Evolutionary conservation across 1,284 basidiomycete genomes (phyloP).

Genomic region (Ustilago hordei): DNA sequence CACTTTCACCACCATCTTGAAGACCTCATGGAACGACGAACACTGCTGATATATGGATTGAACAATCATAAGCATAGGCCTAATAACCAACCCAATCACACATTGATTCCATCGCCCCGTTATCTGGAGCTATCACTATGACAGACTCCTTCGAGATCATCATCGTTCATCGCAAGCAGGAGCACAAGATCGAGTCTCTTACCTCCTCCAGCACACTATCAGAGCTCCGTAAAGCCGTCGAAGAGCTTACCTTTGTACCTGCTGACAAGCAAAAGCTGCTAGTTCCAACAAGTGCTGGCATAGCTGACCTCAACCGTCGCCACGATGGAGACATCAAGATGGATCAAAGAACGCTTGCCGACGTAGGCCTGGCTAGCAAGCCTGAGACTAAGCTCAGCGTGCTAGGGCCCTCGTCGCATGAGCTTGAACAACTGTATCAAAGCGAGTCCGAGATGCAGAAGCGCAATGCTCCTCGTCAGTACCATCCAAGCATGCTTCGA

Average conservation of each 20-base stretch:
- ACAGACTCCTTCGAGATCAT: conserved; percentile 23
- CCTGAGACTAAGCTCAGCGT: conserved; percentile 37
- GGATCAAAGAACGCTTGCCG: conserved; percentile 24
- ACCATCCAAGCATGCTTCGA: conserved; percentile 61
- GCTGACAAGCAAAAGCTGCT: conserved; percentile 56
- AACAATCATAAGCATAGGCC: not conserved
- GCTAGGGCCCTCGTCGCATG: conserved; percentile 46
- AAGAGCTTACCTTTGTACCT: conserved; percentile 41
- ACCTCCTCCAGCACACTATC: conserved; percentile 16
- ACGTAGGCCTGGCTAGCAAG: conserved; percentile 25
- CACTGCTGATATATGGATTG: not conserved
- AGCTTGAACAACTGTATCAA: conserved; percentile 40
- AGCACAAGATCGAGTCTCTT: conserved; percentile 19
- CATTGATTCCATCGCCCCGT: not conserved
- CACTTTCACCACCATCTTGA: not conserved
- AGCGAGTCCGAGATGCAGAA: conserved; percentile 37
- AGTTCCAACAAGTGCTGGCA: conserved; percentile 29
- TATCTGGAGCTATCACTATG: not conserved
- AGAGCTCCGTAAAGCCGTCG: conserved; percentile 37
- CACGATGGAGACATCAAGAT: conserved; percentile 1
- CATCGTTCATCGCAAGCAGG: conserved; percentile 33
- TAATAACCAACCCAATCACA: not conserved
- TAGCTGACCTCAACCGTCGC: conserved; percentile 34
- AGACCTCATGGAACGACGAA: not conserved
- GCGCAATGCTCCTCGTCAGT: conserved; percentile 47